Percentiles rank a stretch among this genome's conserved stretches.
phyloP scores from a whole-genome alignment of 164 flowering plant genomes.

The Sedum album region DNA sequence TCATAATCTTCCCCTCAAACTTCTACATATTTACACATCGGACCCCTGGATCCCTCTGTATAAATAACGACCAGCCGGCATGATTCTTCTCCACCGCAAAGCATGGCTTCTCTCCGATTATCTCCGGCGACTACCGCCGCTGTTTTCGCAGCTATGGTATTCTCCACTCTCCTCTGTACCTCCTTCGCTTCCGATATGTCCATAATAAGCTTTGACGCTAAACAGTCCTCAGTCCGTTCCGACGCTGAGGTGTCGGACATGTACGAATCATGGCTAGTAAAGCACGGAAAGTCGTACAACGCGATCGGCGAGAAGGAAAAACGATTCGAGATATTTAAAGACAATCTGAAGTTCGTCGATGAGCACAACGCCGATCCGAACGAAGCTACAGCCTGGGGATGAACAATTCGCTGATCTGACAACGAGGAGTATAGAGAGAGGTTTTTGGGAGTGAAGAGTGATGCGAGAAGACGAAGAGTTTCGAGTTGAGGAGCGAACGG shows the following conservation, averaged over 20 bases:
- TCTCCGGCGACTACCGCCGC: background rate
- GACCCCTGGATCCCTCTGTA: background rate
- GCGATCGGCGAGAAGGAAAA: too few species aligned
- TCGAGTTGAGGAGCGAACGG: slow-evolving; percentile 28
- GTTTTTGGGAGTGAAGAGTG: too few species aligned
- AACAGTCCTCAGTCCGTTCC: background rate
- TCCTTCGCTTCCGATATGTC: slow-evolving; percentile 27
- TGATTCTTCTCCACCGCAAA: background rate
- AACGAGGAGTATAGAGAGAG: too few species aligned
- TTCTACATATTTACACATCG: background rate
- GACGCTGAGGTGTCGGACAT: too few species aligned
- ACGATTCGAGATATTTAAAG: too few species aligned
- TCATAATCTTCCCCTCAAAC: background rate
- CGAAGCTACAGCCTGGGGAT: too few species aligned
- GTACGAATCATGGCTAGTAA: slow-evolving; percentile 55
- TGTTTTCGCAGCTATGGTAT: background rate
- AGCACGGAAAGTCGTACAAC: slow-evolving; percentile 58
- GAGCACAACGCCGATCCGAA: too few species aligned
- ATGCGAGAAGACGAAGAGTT: background rate
- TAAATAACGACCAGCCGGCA: background rate
- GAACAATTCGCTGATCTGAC: too few species aligned
- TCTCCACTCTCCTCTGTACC: background rate
- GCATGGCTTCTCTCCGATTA: slow-evolving; percentile 5
- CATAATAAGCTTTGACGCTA: slow-evolving; percentile 33
- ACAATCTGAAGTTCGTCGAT: too few species aligned